Base-by-base conservation (phyloP, 495 filamentous ascomycete species). In the Xylaria longipes region DNA sequence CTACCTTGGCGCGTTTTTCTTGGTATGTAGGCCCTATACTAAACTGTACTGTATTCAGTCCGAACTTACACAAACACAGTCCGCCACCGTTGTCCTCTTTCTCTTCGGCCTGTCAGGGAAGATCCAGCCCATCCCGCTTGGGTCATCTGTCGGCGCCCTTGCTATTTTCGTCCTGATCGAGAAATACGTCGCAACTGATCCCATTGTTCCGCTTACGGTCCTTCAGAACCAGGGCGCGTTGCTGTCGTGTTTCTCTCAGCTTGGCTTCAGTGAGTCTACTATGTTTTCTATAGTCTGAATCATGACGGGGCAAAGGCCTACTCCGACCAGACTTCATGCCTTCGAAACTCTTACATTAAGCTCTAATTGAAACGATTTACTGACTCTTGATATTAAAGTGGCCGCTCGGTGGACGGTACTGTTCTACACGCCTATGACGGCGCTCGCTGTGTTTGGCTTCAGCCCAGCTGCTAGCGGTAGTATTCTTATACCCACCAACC, bases 341-440 rank as follows among this genome's bases (percentile, higher is more conserved):
- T 33, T 48, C 1, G 15, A 2, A 1, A 5, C 62, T 65, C 41
- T 65, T 65, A 11, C 27, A 22, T 35, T 3, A 12, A 35, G 12
- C 25, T 4, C 2, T 1, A 9, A 48, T 45, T 25, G 12, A 17
- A 35, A 35, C 3, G 7, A 56, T 5, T 45, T 45, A n/a, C 58
- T 70, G 20, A 70, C 46, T 33, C 29, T 41, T 39, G 15, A 15
- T 7, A 6, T 7, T 39, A 39, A 27, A 71, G 69, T 94, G 92
- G 88, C 91, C 79, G 85, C 91, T 6, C 89, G 92, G 50, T 94
- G 91, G 92, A 82, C 84, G 5, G 85, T 94, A n/a, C 82, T 95
- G 8, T 94, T 93, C 80, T 94, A 91, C 82, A 85, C 89, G 0
- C 93, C 93, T 0, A 87, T 91, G 37, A 94, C 92, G 73, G 89